Conservation (phyloP, 2,329 filamentous ascomycete genomes). For the Ophiosphaerella herpotricha region DNA sequence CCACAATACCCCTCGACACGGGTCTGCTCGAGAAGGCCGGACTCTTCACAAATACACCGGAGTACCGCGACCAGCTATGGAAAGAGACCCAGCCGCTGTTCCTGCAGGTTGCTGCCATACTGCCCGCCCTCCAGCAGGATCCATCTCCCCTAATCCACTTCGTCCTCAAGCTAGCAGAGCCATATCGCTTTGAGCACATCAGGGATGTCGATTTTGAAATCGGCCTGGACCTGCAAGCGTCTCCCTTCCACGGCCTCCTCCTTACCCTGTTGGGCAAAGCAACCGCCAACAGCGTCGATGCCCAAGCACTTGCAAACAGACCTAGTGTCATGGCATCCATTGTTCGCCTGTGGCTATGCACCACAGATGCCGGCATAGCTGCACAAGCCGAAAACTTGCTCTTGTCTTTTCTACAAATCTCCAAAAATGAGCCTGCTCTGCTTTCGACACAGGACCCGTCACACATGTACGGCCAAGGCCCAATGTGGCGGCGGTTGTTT, state of each 20-base stretch:
- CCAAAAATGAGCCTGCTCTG: slow-evolving; percentile 48
- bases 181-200: slow-evolving; percentile 47
- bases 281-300: slow-evolving; percentile 55
- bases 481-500: slow-evolving; percentile 67
- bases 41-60: slow-evolving; percentile 45
- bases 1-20: slow-evolving; percentile 52
- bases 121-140: slow-evolving; percentile 61
- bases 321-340: slow-evolving; percentile 60
- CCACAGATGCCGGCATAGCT: slow-evolving; percentile 59
- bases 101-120: slow-evolving; percentile 54
- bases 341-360: slow-evolving; percentile 63
- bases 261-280: slow-evolving; percentile 63
- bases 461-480: slow-evolving; percentile 37
- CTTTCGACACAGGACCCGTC: slow-evolving; percentile 33
- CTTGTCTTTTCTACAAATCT: slow-evolving; percentile 56
- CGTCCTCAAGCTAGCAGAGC: slow-evolving; percentile 54
- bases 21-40: slow-evolving; percentile 57
- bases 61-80: slow-evolving; percentile 35
- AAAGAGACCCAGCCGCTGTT: slow-evolving; percentile 43
- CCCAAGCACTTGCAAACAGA: slow-evolving; percentile 62
- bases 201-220: slow-evolving; percentile 59
- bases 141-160: slow-evolving; percentile 60
- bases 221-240: slow-evolving; percentile 56
- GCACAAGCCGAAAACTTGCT: slow-evolving; percentile 59
- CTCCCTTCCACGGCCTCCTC: slow-evolving; percentile 60